Evolutionary conservation across 352 stramenopile species (phyloP).

Genomic region (Globisporangium echinulatum): DNA sequence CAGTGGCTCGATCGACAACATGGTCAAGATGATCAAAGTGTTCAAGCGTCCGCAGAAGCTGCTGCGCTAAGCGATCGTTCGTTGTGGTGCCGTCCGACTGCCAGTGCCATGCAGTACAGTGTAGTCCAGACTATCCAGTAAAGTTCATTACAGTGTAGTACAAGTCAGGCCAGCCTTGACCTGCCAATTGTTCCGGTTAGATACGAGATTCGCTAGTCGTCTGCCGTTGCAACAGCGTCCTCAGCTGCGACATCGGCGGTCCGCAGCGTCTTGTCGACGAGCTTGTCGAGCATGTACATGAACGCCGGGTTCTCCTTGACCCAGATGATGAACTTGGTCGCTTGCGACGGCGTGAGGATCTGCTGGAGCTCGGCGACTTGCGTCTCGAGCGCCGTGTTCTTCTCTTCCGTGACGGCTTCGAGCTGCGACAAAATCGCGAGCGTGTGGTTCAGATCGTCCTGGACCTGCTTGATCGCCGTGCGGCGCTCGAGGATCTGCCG

Average conservation of each 20-base stretch:
- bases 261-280: constrained; percentile 58
- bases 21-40: constrained; percentile 51
- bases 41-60: constrained; percentile 31
- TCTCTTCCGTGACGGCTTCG: constrained; percentile 67
- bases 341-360: constrained; percentile 70
- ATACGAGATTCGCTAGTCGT: neutral
- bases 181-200: too few species aligned
- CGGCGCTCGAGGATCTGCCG: constrained; percentile 55
- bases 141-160: too few species aligned
- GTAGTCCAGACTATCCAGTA: too few species aligned
- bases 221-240: constrained; percentile 1
- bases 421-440: constrained; percentile 62
- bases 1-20: constrained; percentile 53
- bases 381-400: constrained; percentile 70
- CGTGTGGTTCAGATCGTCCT: constrained; percentile 64
- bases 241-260: neutral
- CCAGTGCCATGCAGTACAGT: too few species aligned
- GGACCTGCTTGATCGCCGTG: constrained; percentile 52
- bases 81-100: too few species aligned
- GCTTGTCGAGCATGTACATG: constrained; percentile 84
- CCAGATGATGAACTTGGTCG: constrained; percentile 85
- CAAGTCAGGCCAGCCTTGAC: too few species aligned
- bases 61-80: neutral
- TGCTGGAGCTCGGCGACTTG: constrained; percentile 64
- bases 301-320: constrained; percentile 82